Base-by-base conservation (phyloP, 495 filamentous ascomycete genomes). In the Neurospora sp. region DNA sequence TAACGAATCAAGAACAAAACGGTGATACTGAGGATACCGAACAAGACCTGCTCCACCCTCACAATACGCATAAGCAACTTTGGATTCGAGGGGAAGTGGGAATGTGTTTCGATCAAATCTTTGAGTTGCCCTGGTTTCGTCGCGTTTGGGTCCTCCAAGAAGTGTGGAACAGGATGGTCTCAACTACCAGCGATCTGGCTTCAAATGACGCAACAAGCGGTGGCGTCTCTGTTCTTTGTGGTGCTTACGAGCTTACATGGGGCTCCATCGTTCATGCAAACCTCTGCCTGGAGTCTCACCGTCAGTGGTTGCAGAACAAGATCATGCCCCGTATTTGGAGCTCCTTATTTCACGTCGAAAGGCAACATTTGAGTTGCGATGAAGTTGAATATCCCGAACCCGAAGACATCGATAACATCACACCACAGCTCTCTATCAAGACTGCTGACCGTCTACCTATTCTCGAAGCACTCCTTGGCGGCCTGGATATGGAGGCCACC, bases 111-210 rank as follows among this genome's bases (percentile, higher is more conserved):
- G 12, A 31, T 11, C 23, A 31, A 31, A 4, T 72, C 39, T 72
- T 74, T 23, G 38, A 74, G n/a, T 37, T 72, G 16, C 70, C 70
- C 14, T 72, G 73, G 70, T 74, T 74, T 39, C 70, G 49, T 12
- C 70, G 73, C 4, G 73, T 74, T 39, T 74, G 73, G 73, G 73
- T 74, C 37, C 27, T 74, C 18, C 70, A 74, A 35, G 70, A 72
- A 70, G 73, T 62, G 2, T 62, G 23, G 49, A 62, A 62, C 5
- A 31, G 23, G 6, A 6, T 31, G 49, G 1, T 62, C 23, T 7
- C 49, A 16, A 62, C 12, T 2, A 31, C 23, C 49, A 20, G 23
- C 5, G 11, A 1, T 16, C 20, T 31, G 3, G 3, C 4, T 23
- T 12, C n/a, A 54, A 23, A 10, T 31, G 11, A 31, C 2, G 5